Conservation (phyloP, 345 rosid genomes). For the Eucalyptus marginata region DNA sequence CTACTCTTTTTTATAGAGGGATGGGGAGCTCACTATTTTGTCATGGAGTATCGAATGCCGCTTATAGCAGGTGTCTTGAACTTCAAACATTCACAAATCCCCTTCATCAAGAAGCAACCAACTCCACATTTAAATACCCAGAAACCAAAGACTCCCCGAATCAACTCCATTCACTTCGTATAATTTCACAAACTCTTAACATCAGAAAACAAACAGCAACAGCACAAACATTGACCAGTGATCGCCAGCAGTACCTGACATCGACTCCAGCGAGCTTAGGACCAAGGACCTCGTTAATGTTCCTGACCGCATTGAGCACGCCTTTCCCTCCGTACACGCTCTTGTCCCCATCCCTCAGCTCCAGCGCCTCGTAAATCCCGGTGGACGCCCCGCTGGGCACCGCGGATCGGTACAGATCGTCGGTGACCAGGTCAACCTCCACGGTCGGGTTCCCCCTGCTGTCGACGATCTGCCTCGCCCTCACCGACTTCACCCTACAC, state of each 20-base stretch:
- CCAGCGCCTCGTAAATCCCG: slow-evolving; percentile 93
- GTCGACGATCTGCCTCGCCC: slow-evolving; percentile 97
- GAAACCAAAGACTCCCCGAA: not conserved
- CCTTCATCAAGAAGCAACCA: not conserved
- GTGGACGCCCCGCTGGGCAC: slow-evolving; percentile 99
- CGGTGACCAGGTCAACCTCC: slow-evolving; percentile 90
- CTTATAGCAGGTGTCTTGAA: not conserved
- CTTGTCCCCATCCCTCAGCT: slow-evolving; percentile 90
- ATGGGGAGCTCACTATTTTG: not conserved
- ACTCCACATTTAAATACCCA: not conserved
- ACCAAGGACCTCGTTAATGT: slow-evolving; percentile 66
- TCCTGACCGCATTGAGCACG: slow-evolving; percentile 65
- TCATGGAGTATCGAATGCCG: not conserved
- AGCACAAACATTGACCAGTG: not conserved
- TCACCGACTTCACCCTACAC: slow-evolving; percentile 58
- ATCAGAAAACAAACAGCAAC: not conserved
- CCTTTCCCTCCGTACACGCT: slow-evolving; percentile 89
- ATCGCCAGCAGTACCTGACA: slow-evolving; percentile 44
- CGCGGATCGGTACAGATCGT: slow-evolving; percentile 72
- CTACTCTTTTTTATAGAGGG: not conserved
- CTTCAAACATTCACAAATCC: not conserved
- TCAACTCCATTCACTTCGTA: not conserved
- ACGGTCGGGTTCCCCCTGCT: slow-evolving; percentile 98
- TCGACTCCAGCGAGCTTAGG: slow-evolving; percentile 88
- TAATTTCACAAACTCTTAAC: not conserved